Conservation (phyloP, 2,329 filamentous ascomycete species). For the Paraphaeosphaeria sporulosa region DNA sequence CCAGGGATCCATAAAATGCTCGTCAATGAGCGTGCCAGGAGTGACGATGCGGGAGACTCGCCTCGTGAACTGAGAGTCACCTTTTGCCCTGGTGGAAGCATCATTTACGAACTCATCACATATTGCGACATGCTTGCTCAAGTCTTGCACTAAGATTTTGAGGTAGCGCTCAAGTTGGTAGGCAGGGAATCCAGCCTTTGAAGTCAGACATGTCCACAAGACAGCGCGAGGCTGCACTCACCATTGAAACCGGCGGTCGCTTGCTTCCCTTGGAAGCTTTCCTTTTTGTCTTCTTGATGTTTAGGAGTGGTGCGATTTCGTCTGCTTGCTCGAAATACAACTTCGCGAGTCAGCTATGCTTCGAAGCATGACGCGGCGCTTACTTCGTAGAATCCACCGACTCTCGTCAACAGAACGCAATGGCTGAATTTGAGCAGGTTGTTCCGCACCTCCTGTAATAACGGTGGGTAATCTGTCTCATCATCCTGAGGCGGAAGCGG, state of each 20-base stretch:
- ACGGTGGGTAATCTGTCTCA: constrained; percentile 77
- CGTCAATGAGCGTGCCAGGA: constrained; percentile 93
- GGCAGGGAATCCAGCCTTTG: constrained; percentile 86
- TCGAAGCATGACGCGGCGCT: constrained; percentile 13
- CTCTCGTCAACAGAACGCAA: constrained; percentile 88
- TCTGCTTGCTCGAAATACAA: constrained; percentile 96
- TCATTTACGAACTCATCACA: constrained; percentile 89
- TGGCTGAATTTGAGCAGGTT: constrained; percentile 92
- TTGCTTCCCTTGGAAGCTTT: constrained; percentile 69
- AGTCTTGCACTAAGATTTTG: constrained; percentile 89
- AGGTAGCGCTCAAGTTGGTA: constrained; percentile 92
- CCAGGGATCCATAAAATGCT: constrained; percentile 95
- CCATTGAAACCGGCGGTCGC: constrained; percentile 77
- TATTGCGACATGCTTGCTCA: constrained; percentile 90
- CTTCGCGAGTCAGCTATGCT: constrained; percentile 39
- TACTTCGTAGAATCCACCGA: constrained; percentile 93
- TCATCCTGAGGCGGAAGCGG: constrained; percentile 55
- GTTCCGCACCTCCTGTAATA: constrained; percentile 83
- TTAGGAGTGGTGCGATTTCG: constrained; percentile 83
- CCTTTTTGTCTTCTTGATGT: constrained; percentile 83
- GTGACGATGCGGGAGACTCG: constrained; percentile 88
- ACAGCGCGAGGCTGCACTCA: constrained; percentile 49
- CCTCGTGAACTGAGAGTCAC: constrained; percentile 84
- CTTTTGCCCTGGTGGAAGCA: constrained; percentile 73
- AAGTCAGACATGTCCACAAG: constrained; percentile 20